Base-by-base conservation (phyloP, 208 protist genomes). In the Strigomonas culicis region DNA sequence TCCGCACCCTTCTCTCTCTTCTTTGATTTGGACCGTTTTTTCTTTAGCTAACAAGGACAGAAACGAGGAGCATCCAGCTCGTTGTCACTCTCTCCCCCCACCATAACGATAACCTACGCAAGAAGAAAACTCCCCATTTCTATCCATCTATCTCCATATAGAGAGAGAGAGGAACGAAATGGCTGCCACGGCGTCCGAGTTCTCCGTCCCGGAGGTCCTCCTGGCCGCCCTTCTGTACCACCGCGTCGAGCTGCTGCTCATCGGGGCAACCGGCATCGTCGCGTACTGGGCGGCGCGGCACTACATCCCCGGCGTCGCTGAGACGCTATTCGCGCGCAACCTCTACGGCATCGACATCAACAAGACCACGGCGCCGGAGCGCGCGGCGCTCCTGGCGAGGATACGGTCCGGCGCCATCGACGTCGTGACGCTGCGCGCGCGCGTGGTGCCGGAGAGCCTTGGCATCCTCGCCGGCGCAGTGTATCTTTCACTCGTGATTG, bases 261-360 rank as follows among this genome's bases (percentile, higher is more conserved):
- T 87, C 46, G n/a, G 71, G 1, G 31, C 82, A 15, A 74, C 63
- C 58, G 79, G 83, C 65, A 63, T 91, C 17, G 28, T 83, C 11
- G 90, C 89, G 4, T 95, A 93, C 76, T 11, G 43, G 11, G 51
- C 83, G 32, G 83, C 86, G 0, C 34, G 72, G 22, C 74, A 83
- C 61, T 93, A 85, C 73, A 86, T 95, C 57, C 80, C 79, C 24
- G 57, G 43, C 22, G 83, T 77, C 13, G 68, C 79, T 21, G 59
- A 81, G 10, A 80, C 77, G 0, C 81, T 98, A 19, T 69, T 96
- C 22, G 47, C 83, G 24, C 82, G 91, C 44, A 85, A 92, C 58
- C 77, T 99, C 13, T 97, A 79, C 53, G 97, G 97, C 36, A 92
- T 98, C 22, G 97, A 99, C 74, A 90, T 99, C 59, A 98, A 98